phyloP scores from a whole-genome alignment of 176 grass and related monocot genomes.

The Avena insularis region DNA sequence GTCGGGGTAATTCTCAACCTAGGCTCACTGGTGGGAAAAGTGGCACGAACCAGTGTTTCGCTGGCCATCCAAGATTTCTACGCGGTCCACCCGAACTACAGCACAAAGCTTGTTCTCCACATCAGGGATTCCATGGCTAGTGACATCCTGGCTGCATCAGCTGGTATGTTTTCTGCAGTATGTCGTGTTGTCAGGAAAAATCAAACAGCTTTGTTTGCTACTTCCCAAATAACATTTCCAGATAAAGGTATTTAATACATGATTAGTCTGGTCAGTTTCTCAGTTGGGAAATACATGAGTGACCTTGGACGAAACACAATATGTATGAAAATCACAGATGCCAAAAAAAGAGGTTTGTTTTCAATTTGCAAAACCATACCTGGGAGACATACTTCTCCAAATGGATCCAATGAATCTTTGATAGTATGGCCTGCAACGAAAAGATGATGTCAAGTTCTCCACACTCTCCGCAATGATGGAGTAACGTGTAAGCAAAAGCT shows the following conservation, averaged over 20 bases:
- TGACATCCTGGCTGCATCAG: slow-evolving; percentile 44
- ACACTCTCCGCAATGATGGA: neutral
- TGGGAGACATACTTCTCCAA: neutral
- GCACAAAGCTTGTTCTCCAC: slow-evolving; percentile 51
- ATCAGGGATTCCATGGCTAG: slow-evolving; percentile 38
- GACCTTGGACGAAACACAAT: neutral
- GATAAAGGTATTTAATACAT: neutral
- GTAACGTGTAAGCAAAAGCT: neutral
- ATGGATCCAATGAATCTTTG: neutral
- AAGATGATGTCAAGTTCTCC: neutral
- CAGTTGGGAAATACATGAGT: neutral
- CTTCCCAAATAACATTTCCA: neutral
- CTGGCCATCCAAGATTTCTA: slow-evolving; percentile 76
- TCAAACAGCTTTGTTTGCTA: neutral
- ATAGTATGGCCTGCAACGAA: neutral
- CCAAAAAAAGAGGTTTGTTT: neutral
- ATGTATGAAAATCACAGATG: neutral
- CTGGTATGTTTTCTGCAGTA: slow-evolving; percentile 39
- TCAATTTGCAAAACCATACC: neutral
- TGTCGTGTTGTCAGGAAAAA: neutral
- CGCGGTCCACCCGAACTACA: slow-evolving; percentile 35
- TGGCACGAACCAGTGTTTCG: slow-evolving; percentile 43
- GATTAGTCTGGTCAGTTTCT: neutral
- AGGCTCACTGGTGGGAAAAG: slow-evolving; percentile 44
- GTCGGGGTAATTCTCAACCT: slow-evolving; percentile 66